Evolutionary conservation across 1,284 basidiomycete species (phyloP).

Genomic region (Vanrija sp.): DNA sequence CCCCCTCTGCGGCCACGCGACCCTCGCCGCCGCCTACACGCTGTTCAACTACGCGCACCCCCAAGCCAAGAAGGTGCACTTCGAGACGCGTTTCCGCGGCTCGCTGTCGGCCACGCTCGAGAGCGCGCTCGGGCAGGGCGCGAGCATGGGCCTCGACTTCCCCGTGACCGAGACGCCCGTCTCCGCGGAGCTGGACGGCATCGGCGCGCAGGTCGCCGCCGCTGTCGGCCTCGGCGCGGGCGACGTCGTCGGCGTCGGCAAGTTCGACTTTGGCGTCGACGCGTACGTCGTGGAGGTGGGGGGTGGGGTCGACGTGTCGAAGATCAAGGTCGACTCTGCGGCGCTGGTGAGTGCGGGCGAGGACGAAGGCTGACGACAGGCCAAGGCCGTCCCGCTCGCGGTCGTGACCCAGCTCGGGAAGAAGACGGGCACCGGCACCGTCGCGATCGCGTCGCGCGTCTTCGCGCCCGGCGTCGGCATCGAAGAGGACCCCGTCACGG

Average conservation of each 20-base stretch:
- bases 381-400: neutral
- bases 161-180: constrained; percentile 46
- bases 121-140: constrained; percentile 3
- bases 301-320: constrained; percentile 14
- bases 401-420: constrained; percentile 29
- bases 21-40: constrained; percentile 29
- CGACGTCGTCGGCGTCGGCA: constrained; percentile 8
- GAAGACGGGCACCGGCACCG: neutral
- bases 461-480: constrained; percentile 30
- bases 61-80: constrained; percentile 11
- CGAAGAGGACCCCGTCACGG: constrained; percentile 41
- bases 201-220: neutral
- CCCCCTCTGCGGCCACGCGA: constrained; percentile 39
- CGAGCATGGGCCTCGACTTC: constrained; percentile 65
- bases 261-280: constrained; percentile 8
- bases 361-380: neutral
- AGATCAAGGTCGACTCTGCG: constrained; percentile 13
- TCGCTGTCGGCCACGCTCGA: constrained; percentile 22
- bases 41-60: constrained; percentile 30
- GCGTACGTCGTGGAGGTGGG: constrained; percentile 19
- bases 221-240: constrained; percentile 3
- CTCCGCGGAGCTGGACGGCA: too few relatives aligned
- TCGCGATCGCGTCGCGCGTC: constrained; percentile 22
- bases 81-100: constrained; percentile 33
- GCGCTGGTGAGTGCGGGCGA: constrained; percentile 17